A percentile compares a stretch with the other conserved stretches of the same genome.
Conservation (phyloP, 2,329 filamentous ascomycete genomes). For the Hirsutella rhossiliensis region DNA sequence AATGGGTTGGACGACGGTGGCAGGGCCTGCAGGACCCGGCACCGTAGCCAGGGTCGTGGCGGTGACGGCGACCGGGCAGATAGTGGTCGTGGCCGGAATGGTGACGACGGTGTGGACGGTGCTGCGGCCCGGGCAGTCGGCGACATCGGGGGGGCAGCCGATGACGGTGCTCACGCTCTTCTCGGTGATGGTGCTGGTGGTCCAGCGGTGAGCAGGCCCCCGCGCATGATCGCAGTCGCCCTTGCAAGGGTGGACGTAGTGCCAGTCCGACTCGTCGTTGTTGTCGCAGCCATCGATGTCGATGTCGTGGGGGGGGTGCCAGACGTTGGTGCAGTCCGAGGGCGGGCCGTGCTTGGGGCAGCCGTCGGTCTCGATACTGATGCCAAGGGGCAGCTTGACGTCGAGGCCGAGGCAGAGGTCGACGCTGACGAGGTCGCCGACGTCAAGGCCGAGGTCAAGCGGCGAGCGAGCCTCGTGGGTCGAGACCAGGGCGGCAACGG, state of each 20-base stretch:
- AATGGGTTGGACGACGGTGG: not conserved
- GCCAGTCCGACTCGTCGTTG: constrained; percentile 17
- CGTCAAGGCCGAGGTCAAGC: constrained; percentile 1
- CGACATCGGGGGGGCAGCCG: constrained; percentile 22
- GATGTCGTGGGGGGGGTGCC: constrained; percentile 24
- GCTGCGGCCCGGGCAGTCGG: constrained; percentile 24
- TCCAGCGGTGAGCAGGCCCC: constrained; percentile 20
- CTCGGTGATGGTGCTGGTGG: constrained; percentile 27
- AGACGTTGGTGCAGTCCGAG: constrained; percentile 16
- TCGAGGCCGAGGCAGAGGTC: constrained; percentile 8
- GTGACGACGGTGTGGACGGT: constrained; percentile 23
- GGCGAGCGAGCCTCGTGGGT: constrained; percentile 8
- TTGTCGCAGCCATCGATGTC: constrained; percentile 24
- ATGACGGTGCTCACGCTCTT: constrained; percentile 26
- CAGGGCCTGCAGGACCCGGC: not conserved
- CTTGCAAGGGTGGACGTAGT: constrained; percentile 22
- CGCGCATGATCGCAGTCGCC: constrained; percentile 5
- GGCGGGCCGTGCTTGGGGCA: constrained; percentile 13
- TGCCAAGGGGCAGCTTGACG: constrained; percentile 6
- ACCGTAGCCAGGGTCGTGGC: not conserved
- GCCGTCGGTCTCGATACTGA: constrained; percentile 6
- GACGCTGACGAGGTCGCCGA: constrained; percentile 3
- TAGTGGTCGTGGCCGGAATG: constrained; percentile 26
- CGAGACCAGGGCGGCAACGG: constrained; percentile 6
- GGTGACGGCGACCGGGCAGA: constrained; percentile 28